Conservation (phyloP, 2,329 filamentous ascomycete genomes). For the Fusarium xyrophilum region DNA sequence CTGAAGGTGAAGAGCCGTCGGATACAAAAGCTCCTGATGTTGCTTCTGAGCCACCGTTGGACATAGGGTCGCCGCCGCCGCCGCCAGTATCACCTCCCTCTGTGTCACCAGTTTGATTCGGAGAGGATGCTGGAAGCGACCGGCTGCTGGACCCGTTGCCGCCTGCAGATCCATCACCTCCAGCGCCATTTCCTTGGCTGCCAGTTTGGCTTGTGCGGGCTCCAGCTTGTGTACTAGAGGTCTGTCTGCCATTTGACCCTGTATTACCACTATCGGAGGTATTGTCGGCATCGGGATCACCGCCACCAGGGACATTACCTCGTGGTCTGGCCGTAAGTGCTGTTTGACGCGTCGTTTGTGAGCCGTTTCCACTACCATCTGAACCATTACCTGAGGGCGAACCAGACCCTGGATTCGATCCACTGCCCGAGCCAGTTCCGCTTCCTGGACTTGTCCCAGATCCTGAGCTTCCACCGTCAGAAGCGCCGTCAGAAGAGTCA, state of each 20-base stretch:
- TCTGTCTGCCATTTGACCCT: not conserved
- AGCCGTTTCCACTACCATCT: not conserved
- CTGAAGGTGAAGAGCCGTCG: not conserved
- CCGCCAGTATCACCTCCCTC: constrained; percentile 3
- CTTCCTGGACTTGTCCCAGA: not conserved
- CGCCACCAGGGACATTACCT: not conserved
- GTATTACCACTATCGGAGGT: not conserved
- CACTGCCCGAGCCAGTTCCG: not conserved
- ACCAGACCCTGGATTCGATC: not conserved
- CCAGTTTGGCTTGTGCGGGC: not conserved
- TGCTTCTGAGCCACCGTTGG: not conserved
- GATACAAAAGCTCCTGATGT: not conserved
- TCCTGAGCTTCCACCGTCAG: not conserved
- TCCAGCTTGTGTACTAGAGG: not conserved
- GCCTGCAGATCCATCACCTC: not conserved
- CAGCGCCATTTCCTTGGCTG: not conserved
- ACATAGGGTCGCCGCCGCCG: fast-evolving
- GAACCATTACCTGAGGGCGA: not conserved
- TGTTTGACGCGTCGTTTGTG: not conserved
- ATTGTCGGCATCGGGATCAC: not conserved
- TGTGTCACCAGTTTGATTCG: not conserved
- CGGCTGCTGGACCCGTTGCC: not conserved
- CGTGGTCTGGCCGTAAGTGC: not conserved
- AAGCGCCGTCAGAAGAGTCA: not conserved
- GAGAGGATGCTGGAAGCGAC: not conserved